Conservation (phyloP, 495 filamentous ascomycete genomes). For the Neurospora intermedia region DNA sequence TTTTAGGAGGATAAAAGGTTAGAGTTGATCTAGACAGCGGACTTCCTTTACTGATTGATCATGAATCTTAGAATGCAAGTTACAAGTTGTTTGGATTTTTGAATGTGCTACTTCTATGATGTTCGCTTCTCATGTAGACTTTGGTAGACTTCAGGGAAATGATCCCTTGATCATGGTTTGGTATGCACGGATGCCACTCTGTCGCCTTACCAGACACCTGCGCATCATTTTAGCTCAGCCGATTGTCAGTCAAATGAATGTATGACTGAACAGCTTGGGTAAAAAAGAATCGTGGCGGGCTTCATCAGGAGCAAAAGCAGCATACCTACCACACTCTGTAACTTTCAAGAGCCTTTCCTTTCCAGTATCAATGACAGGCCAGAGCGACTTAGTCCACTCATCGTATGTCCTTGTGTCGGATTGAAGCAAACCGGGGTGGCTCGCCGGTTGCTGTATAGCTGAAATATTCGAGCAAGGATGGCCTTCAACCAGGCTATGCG, state of each 20-base stretch:
- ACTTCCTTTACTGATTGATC: neutral
- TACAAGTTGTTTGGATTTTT: neutral
- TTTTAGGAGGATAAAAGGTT: neutral
- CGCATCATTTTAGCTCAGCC: neutral
- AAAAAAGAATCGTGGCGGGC: neutral
- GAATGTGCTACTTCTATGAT: neutral
- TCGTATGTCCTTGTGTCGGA: neutral
- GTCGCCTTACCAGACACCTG: neutral
- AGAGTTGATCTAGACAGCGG: neutral
- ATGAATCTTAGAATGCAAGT: neutral
- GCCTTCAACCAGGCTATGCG: neutral
- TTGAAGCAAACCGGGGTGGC: neutral
- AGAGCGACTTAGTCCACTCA: neutral
- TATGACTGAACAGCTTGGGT: neutral
- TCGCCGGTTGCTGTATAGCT: neutral
- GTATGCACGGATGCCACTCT: neutral
- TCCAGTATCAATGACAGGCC: neutral
- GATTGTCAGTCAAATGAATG: neutral
- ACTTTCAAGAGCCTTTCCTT: neutral
- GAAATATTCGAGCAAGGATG: neutral
- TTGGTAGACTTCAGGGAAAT: neutral
- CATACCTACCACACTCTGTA: neutral
- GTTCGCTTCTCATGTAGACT: neutral
- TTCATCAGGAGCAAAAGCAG: neutral
- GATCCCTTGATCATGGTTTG: neutral